Base-by-base conservation (phyloP, 495 filamentous ascomycete genomes). In the Bathelium albidoporum region DNA sequence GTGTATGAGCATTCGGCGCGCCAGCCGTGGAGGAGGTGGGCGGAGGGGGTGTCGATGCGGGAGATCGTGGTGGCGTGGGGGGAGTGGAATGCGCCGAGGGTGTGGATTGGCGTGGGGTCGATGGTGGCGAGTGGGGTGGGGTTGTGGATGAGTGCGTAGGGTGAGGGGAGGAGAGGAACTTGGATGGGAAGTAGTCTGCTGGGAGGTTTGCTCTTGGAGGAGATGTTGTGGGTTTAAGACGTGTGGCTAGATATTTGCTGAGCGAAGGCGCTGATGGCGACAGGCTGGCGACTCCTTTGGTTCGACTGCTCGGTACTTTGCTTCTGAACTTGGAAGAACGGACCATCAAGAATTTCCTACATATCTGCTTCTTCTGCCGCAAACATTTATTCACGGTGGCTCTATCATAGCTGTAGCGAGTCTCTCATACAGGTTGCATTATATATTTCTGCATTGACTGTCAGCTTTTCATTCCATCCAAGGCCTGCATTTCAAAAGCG, bases 41-140 rank as follows among this genome's bases (percentile, higher is more conserved):
- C 49, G 20, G 49, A 55, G 24, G 49, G 49, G 5, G 49, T 29
- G 49, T 9, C 49, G 49, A 55, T 55, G 49, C 12, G 49, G 49
- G 22, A 55, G 49, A 60, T 60, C 36, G 39, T 39, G 59, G 24
- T 22, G 59, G 36, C 14, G n/a, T 60, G 59, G 39, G 59, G 39
- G n/a, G 31, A 60, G 59, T 60, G 59, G 32, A 39, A 60, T 36
- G 39, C 20, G 31, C 22, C 7, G 49, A 26, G 49, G 20, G 16
- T 55, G 5, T 29, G 7, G 22, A 55, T 55, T n/a, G 24, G 22
- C 22, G 2, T 55, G 20, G 9, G 26, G 9, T 55, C 49, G 22
- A 7, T 29, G 9, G 5, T 55, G 20, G 4, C 49, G 49, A 55
- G 49, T 29, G 24, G 22, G 22, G 22, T 55, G 49, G 49, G 49